Base-by-base conservation (phyloP, 2,329 filamentous ascomycete species). In the Davidsoniella eucalypti region DNA sequence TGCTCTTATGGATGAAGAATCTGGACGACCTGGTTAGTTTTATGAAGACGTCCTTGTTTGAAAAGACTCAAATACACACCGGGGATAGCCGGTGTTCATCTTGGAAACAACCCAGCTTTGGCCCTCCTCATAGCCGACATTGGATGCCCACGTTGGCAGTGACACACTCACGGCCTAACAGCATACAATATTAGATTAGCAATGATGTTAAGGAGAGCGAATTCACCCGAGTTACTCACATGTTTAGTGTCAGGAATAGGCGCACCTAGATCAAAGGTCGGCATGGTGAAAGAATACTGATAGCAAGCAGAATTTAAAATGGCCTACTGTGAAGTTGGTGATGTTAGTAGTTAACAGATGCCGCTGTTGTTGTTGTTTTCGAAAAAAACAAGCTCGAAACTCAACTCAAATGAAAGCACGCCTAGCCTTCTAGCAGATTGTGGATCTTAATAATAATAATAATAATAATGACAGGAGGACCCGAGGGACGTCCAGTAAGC, bases 41-140 rank as follows among this genome's bases (percentile, higher is more conserved):
- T 17, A 26, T 17, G 18, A 37, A 43, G 23, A 5, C 2, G 45
- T 21, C 3, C 17, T 16, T 14, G 12, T 6, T 12, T 9, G 17
- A n/a, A 38, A 12, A 21, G 12, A 3, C 17, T 36, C 18, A 14
- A 9, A 49, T 6, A 56, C 65, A 52, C 64, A 85, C 81, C 84
- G 77, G 54, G 92, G 92, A 64, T 98, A 98, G 36, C 92, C 92
- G 42, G 84, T 93, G 56, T 77, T 73, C 87, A 98, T 83, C 61
- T 80, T 82, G 55, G 73, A 75, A 16, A 33, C 29, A n/a, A 98
- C 85, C 82, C 86, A 92, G 51, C 80, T 70, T 61, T 93, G 75
- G 47, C 87, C 90, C 64, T 98, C 87, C 64, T 98, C 92, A 61
- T 98, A 98, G 39, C 79, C 90, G 38, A 98, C 72, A 59, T 94